phyloP scores from a whole-genome alignment of 192 early-diverging fungal genomes.

The Endogone sp. region DNA sequence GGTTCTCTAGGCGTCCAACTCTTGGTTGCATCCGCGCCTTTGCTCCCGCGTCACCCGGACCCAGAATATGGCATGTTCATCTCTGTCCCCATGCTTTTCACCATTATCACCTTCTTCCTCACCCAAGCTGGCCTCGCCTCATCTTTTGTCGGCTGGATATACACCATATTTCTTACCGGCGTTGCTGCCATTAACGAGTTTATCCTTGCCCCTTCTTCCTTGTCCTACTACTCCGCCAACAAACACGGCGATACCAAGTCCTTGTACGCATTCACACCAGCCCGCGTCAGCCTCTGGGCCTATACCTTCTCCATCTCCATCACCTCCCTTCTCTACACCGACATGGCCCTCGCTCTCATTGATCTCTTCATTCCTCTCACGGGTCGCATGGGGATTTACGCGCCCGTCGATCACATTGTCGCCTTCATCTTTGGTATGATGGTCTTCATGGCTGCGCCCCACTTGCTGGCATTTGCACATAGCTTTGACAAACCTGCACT shows the following conservation, averaged over 20 bases:
- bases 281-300: conserved; percentile 15
- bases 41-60: conserved; percentile 26
- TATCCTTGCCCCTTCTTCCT: conserved; percentile 1
- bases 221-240: neutral
- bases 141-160: conserved; percentile 43
- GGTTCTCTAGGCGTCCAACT: conserved; percentile 38
- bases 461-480: conserved; percentile 50
- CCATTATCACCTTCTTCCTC: conserved; percentile 9
- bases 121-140: conserved; percentile 33
- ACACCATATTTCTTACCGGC: conserved; percentile 17
- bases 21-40: conserved; percentile 17
- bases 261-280: too few relatives aligned
- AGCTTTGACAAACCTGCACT: conserved; percentile 37
- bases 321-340: conserved; percentile 27
- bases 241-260: neutral
- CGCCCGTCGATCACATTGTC: conserved; percentile 63
- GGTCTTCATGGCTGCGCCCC: conserved; percentile 32
- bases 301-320: conserved; percentile 28
- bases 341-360: conserved; percentile 37
- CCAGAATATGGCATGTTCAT: conserved; percentile 28
- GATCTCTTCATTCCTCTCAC: conserved; percentile 68
- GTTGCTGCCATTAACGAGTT: conserved; percentile 30
- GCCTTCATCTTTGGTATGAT: conserved; percentile 50
- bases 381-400: conserved; percentile 59
- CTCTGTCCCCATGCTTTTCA: conserved; percentile 15